Base-by-base conservation (phyloP, 2,329 filamentous ascomycete genomes). In the Dactylonectria estremocensis region DNA sequence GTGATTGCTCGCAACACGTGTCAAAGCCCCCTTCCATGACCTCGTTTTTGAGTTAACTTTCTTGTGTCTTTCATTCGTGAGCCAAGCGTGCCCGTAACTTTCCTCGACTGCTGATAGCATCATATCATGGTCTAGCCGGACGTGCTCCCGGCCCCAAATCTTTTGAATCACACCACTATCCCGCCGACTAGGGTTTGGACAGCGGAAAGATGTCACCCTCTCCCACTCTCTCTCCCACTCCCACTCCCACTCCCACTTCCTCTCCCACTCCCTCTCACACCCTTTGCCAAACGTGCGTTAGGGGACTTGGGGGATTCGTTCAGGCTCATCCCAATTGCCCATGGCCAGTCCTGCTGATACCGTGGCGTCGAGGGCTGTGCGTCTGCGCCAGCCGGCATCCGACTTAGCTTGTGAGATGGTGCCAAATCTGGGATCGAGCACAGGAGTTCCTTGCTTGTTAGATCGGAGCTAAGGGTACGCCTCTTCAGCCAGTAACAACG, bases 351-450 rank as follows among this genome's bases (percentile, higher is more conserved):
- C 45, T 50, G 60, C 52, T 63, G 53, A 45, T 50, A 35, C 52
- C n/a, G 16, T 45, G 40, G 31, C 35, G 8, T 11, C 11, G 50
- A 61, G 56, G 61, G 55, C 55, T 59, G 61, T 58, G 48, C 55
- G 48, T 54, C 45, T 43, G 56, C 61, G 20, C 61, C 54, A 50
- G 18, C 31, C 24, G 24, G 33, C 57, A 61, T 56, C 18, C n/a
- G 35, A 37, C 33, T 35, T 46, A 64, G 49, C 22, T 62, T 48
- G 43, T 31, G 48, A 59, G 31, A 50, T 59, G 37, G 31, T 48
- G 46, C 55, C 52, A 18, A 50, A 57, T 48, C 46, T 53, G 46
- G 46, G 40, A 56, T 61, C 52, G 49, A 61, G 43, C 37, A 53
- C 58, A 52, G 54, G n/a, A 53, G 57, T 28, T 56, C 43, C 46